Evolutionary conservation across 2,329 filamentous ascomycete species (phyloP), one percentile per base, ranked within the genome.

Genomic region (Trichoderma sp.): DNA sequence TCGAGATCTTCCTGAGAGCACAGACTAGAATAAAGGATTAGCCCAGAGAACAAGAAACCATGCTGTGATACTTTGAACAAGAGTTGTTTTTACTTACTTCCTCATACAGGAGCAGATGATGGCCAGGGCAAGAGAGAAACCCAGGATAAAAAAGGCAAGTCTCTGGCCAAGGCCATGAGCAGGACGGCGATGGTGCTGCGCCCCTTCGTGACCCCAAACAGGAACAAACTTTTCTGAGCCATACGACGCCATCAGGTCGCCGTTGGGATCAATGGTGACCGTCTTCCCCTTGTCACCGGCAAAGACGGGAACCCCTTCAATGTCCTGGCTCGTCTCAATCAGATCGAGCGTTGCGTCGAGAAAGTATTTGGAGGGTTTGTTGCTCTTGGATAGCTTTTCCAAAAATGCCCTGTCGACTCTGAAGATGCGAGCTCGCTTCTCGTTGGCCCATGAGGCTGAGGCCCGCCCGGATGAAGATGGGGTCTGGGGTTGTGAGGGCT

Each of bases 201-300:
- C 60, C 24, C 26, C 32, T 26, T 58, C 49, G 4, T 49, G 34
- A 10, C 37, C 34, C 68, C 68, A 69, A 24, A 69, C 39, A 14
- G 68, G 68, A 26, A 67, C 37, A 16, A 68, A 67, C 64, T 68
- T 68, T 3, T 65, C 59, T 21, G 49, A 66, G 32, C 58, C 68
- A 32, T 68, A 68, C 5, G 68, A 30, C 3, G 70, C 39, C 59
- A 74, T 54, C 26, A 74, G 5, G 1, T 74, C 69, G 49, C 70
- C 71, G n/a, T 73, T 70, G 55, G 61, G 28, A 24, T 75, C 71
- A 14, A 68, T 51, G 46, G 72, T 70, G 66, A 69, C 69, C 30
- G 55, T 59, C 8, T 58, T 59, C 24, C 59, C 66, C 10, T 63
- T 55, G 49, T 58, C 55, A 32, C 32, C n/a, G 14, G 68, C 26